Evolutionary conservation across 768 basidiomycete genomes (phyloP).

Genomic region (Amanita phalloides): DNA sequence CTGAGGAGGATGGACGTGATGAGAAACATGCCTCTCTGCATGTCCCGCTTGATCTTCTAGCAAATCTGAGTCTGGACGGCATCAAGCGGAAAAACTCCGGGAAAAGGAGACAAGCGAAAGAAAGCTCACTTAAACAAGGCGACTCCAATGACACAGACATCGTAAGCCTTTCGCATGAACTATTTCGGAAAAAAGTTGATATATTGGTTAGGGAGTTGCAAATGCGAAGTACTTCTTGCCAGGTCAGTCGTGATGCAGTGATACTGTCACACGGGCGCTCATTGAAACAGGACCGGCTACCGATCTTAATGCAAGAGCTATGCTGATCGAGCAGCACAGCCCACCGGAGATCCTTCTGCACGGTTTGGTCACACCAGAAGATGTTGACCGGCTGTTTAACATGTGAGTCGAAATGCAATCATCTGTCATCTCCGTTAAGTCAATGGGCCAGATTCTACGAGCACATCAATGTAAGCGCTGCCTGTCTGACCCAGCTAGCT

Average conservation of each 20-base stretch:
- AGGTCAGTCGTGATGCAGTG: slow-evolving; percentile 27
- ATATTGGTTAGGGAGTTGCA: slow-evolving; percentile 53
- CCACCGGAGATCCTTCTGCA: slow-evolving; percentile 78
- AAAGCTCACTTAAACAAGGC: slow-evolving; percentile 24
- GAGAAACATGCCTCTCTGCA: slow-evolving; percentile 43
- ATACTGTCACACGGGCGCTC: not conserved
- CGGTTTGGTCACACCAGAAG: slow-evolving; percentile 64
- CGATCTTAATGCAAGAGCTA: slow-evolving; percentile 57
- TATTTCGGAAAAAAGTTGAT: not conserved
- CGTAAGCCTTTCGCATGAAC: slow-evolving; percentile 25
- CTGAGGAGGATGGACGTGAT: slow-evolving; percentile 24
- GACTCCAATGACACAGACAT: slow-evolving; percentile 56
- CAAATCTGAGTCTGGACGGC: slow-evolving; percentile 57
- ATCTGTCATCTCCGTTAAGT: not conserved
- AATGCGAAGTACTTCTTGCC: slow-evolving; percentile 76
- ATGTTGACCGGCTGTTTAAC: slow-evolving; percentile 76
- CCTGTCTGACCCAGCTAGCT: not conserved
- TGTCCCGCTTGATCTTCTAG: slow-evolving; percentile 69
- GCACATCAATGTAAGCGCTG: slow-evolving; percentile 48
- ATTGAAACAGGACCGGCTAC: slow-evolving; percentile 49
- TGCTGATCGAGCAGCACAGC: slow-evolving; percentile 66
- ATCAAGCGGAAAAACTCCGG: slow-evolving; percentile 26
- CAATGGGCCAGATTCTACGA: slow-evolving; percentile 48
- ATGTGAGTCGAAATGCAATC: slow-evolving; percentile 40
- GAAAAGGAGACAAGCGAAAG: slow-evolving; percentile 26